Conservation (phyloP, 768 basidiomycete species). For the Epithele typhae region DNA sequence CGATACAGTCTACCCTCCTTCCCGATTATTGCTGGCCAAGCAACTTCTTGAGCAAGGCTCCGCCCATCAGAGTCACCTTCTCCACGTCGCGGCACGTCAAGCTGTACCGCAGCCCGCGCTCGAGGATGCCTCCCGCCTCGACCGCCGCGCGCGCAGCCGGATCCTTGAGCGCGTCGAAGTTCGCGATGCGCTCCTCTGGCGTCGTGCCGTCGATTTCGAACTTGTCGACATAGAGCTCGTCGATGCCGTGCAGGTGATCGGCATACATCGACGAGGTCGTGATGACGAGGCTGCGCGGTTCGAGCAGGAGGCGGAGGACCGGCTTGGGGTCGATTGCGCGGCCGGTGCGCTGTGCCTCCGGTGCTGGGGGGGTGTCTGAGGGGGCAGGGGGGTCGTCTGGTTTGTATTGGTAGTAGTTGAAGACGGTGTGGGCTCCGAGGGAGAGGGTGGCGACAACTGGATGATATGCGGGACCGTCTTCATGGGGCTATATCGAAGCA, state of each 20-base stretch:
- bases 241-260: conserved; percentile 78
- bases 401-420: conserved; percentile 76
- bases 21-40: neutral
- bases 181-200: conserved; percentile 41
- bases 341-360: conserved; percentile 29
- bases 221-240: conserved; percentile 48
- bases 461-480: conserved; percentile 87
- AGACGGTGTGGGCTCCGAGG: conserved; percentile 75
- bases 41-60: conserved; percentile 11
- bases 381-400: conserved; percentile 17
- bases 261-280: conserved; percentile 68
- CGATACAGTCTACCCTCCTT: too few species aligned
- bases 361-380: conserved; percentile 1
- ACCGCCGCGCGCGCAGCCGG: conserved; percentile 36
- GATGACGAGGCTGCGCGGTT: conserved; percentile 82
- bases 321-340: conserved; percentile 61
- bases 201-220: conserved; percentile 22
- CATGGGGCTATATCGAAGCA: conserved; percentile 68
- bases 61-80: conserved; percentile 39
- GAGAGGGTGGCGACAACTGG: conserved; percentile 91
- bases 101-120: conserved; percentile 65
- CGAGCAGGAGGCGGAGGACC: conserved; percentile 68
- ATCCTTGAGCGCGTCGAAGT: conserved; percentile 48
- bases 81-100: conserved; percentile 83
- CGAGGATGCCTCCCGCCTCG: conserved; percentile 45